Base-by-base conservation (phyloP, 768 basidiomycete genomes). In the Psilocybe sp. region DNA sequence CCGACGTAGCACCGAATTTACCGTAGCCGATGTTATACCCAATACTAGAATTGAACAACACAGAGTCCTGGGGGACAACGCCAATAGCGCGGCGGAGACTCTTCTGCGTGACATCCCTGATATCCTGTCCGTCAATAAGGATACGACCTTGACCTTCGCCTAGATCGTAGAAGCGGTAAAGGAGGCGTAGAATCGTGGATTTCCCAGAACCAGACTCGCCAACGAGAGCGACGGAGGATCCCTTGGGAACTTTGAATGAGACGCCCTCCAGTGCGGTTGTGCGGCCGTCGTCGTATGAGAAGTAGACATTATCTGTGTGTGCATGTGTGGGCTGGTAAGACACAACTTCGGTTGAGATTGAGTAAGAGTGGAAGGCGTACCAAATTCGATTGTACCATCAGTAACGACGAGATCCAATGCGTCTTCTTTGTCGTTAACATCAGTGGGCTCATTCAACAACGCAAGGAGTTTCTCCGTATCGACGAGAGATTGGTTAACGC, bases 91-190 rank as follows among this genome's bases (percentile, higher is more conserved):
- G 78, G 32, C 94, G 78, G 16, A 97, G 68, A 47, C 85, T 88
- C 31, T 76, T 69, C 62, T 95, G 91, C 0, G 92, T 94, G 5
- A 98, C 81, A 51, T 94, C 82, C 32, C 88, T 70, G 47, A 98
- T 89, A 59, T 97, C 90, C 60, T 89, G 78, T 4, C 88, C 91
- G 58, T 97, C 92, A 52, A 96, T 84, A 40, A 84, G 68, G 56
- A 96, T 93, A 36, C 85, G 73, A 12, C 88, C 88, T 52, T 87
- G 79, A 31, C 92, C 92, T 47, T 83, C 80, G 14, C 79, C 76
- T 12, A 94, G 75, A 59, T 98, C 94, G 64, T 98, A 97, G 70
- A 98, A 93, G 16, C 94, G 80, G 67, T 92, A 97, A 13, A 98
- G 73, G 23, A 95, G 75, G n/a, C 92, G 86, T 44, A 92, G 68